These are phyloP conservation scores for Solanum clarkiae DNA, from an alignment of 257 asterid species.

Conservation along the genomic window DNA sequence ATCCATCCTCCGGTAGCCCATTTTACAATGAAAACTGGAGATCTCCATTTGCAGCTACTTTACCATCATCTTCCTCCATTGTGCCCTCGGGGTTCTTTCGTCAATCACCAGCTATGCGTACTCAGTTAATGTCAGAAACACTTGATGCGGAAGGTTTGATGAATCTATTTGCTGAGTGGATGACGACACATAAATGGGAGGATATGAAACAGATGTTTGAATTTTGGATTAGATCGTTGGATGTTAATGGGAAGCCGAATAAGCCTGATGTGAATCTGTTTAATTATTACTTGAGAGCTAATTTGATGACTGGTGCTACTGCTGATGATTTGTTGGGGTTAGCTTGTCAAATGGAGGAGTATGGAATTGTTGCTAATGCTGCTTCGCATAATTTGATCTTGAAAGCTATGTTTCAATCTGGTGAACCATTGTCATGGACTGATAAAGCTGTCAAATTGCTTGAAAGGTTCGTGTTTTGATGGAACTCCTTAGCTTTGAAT, in stretches of 20 bases:
- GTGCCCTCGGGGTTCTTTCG: constrained; percentile 14
- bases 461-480: constrained; percentile 44
- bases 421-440: constrained; percentile 11
- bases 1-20: constrained; percentile 69
- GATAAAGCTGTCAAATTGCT: constrained; percentile 54
- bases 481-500: neutral
- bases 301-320: constrained; percentile 53
- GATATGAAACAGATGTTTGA: constrained; percentile 72
- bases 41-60: constrained; percentile 17
- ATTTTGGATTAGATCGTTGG: constrained; percentile 57
- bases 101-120: constrained; percentile 9
- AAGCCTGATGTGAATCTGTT: constrained; percentile 65
- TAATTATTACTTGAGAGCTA: constrained; percentile 74
- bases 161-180: constrained; percentile 59
- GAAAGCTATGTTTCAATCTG: constrained; percentile 53
- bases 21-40: constrained; percentile 68
- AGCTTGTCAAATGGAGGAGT: constrained; percentile 47
- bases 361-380: constrained; percentile 43
- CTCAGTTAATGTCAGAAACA: constrained; percentile 31
- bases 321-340: constrained; percentile 50
- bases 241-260: constrained; percentile 67
- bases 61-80: constrained; percentile 22
- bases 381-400: constrained; percentile 70
- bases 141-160: constrained; percentile 39
- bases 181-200: constrained; percentile 57